Conservation (phyloP, 768 basidiomycete genomes). For the Russula abietina region DNA sequence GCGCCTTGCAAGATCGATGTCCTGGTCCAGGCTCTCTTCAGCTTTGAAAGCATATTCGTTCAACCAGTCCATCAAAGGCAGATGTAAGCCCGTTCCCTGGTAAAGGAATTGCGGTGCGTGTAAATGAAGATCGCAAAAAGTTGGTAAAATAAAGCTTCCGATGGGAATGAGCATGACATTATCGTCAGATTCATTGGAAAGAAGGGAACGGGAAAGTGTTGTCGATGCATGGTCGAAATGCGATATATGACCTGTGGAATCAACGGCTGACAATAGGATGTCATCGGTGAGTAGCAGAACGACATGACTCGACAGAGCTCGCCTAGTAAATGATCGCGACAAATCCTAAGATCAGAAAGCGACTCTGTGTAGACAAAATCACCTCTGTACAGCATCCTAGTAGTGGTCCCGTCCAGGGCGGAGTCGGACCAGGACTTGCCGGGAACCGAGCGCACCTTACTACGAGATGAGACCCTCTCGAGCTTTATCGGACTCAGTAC, state of each 20-base stretch:
- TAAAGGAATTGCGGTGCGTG: conserved; percentile 90
- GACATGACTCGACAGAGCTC: conserved; percentile 6
- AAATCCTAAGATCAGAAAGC: conserved; percentile 49
- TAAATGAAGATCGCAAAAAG: conserved; percentile 77
- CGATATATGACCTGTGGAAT: conserved; percentile 42
- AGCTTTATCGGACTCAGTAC: too few species aligned
- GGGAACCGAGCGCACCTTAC: not conserved
- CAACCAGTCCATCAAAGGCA: conserved; percentile 82
- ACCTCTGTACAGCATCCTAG: conserved; percentile 38
- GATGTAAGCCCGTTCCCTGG: conserved; percentile 79
- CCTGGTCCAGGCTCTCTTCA: conserved; percentile 65
- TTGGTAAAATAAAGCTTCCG: conserved; percentile 68
- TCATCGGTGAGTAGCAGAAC: not conserved
- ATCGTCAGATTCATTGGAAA: conserved; percentile 25
- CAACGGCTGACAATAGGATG: conserved; percentile 1
- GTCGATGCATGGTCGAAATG: conserved; percentile 41
- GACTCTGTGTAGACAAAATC: conserved; percentile 53
- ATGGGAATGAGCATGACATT: conserved; percentile 35
- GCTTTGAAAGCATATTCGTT: conserved; percentile 77
- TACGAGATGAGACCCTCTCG: too few species aligned
- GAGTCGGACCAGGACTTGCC: conserved; percentile 12
- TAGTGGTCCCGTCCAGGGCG: too few species aligned
- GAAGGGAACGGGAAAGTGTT: conserved; percentile 33
- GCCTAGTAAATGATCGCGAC: conserved; percentile 54
- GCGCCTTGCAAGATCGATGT: conserved; percentile 49